Conservation (phyloP, 1,139 yeast species). For the Yamadazyma buinensis region DNA sequence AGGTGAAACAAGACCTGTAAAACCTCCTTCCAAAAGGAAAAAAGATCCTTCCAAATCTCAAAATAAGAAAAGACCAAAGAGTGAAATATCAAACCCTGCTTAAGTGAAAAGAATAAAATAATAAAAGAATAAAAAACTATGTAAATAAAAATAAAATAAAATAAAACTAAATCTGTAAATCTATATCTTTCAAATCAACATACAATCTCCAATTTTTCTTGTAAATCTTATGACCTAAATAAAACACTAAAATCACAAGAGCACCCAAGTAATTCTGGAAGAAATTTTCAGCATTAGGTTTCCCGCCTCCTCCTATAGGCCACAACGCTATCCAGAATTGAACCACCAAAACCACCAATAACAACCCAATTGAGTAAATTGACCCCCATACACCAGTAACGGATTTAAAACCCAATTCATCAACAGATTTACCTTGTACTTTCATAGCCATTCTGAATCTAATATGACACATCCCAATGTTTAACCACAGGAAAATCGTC, state of each 20-base stretch:
- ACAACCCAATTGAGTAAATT: conserved; percentile 27
- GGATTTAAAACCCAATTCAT: conserved; percentile 27
- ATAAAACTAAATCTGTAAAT: conserved; percentile 1
- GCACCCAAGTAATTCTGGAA: conserved; percentile 38
- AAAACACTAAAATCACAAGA: conserved; percentile 29
- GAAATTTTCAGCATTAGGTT: conserved; percentile 27
- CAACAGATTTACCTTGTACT: conserved; percentile 24
- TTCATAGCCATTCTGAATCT: conserved; percentile 37
- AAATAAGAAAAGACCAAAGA: conserved; percentile 14
- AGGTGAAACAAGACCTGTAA: conserved; percentile 71
- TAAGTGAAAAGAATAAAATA: conserved; percentile 2
- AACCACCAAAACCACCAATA: conserved; percentile 28
- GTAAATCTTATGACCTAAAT: conserved; percentile 30
- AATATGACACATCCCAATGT: conserved; percentile 34
- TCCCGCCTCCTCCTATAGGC: conserved; percentile 25
- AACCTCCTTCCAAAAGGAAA: conserved; percentile 35
- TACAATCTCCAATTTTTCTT: conserved; percentile 29
- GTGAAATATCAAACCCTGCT: conserved; percentile 6
- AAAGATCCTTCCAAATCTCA: conserved; percentile 12
- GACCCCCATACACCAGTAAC: conserved; percentile 33
- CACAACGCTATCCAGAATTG: conserved; percentile 40
- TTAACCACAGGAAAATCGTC: conserved; percentile 41
- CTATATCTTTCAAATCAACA: conserved; percentile 1
- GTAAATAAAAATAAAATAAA: background rate
- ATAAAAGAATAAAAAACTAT: background rate